phyloP scores from a whole-genome alignment of 164 flowering plant species.

The Piper betle region DNA sequence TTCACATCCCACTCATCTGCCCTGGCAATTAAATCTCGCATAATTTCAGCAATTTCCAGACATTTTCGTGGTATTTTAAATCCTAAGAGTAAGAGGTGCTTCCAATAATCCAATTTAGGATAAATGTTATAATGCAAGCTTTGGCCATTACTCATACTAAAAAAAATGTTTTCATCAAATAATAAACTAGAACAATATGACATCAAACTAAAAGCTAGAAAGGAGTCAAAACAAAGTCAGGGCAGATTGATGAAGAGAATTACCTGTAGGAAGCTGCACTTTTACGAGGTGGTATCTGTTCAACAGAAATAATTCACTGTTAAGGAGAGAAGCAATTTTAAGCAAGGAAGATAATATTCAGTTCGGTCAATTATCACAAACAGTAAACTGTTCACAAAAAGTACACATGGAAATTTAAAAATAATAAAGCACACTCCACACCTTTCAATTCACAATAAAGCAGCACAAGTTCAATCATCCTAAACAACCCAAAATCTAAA shows the following conservation, averaged over 20 bases:
- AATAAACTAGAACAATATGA: neutral
- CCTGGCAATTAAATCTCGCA: constrained; percentile 25
- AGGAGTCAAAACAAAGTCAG: neutral
- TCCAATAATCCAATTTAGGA: no score
- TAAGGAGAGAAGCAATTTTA: neutral
- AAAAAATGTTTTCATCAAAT: no score
- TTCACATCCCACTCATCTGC: constrained; percentile 99
- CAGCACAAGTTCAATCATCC: no score
- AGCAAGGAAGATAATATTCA: no score
- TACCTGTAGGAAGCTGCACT: constrained; percentile 98
- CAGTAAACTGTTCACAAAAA: no score
- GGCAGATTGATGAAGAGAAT: neutral
- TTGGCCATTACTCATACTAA: no score
- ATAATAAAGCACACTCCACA: no score
- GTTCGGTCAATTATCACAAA: no score
- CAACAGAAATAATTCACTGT: constrained; percentile 3
- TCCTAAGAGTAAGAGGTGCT: no score
- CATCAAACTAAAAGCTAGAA: neutral
- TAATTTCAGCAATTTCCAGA: neutral
- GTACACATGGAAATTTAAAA: no score
- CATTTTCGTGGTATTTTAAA: neutral
- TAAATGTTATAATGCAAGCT: no score
- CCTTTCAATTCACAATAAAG: no score
- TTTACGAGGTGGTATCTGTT: constrained; percentile 95
- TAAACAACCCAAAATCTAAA: neutral